A percentile compares a stretch with the other conserved stretches of the same genome.
phyloP scores from a whole-genome alignment of 352 stramenopile species.

The Globisporangium polare region DNA sequence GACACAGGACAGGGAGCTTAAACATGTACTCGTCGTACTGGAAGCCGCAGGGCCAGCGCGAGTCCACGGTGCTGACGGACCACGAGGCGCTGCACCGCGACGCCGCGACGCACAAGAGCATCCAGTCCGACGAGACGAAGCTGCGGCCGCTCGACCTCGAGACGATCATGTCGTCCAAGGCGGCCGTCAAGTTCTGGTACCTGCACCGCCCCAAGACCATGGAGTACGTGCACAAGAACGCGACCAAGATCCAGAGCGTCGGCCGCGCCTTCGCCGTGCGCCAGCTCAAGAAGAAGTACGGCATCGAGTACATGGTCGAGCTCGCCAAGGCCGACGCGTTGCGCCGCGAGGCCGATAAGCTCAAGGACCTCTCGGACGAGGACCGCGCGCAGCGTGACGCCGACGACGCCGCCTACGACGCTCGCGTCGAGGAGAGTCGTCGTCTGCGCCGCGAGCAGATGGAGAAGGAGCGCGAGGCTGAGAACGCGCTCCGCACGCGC shows the following conservation, averaged over 20 bases:
- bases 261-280: slow-evolving; percentile 76
- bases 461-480: slow-evolving; percentile 48
- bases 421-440: slow-evolving; percentile 73
- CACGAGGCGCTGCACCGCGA: slow-evolving; percentile 83
- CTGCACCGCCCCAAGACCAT: slow-evolving; percentile 86
- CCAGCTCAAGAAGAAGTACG: slow-evolving; percentile 66
- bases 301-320: slow-evolving; percentile 77
- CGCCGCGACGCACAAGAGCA: slow-evolving; percentile 62
- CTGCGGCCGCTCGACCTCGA: slow-evolving; percentile 79
- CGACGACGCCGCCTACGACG: slow-evolving; percentile 66
- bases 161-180: slow-evolving; percentile 86
- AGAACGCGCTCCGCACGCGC: slow-evolving; percentile 51
- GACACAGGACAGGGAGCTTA: neutral
- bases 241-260: slow-evolving; percentile 81
- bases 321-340: slow-evolving; percentile 62
- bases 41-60: slow-evolving; percentile 64
- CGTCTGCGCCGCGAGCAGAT: slow-evolving; percentile 76
- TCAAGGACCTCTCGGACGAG: slow-evolving; percentile 60
- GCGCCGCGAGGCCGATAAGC: slow-evolving; percentile 53
- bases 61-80: slow-evolving; percentile 74
- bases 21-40: slow-evolving; percentile 88
- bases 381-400: slow-evolving; percentile 48
- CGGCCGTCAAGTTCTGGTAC: slow-evolving; percentile 88
- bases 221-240: slow-evolving; percentile 88
- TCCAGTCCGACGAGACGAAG: slow-evolving; percentile 80